Base-by-base conservation (phyloP, 441 rosid species). In the Macaranga tanarius region DNA sequence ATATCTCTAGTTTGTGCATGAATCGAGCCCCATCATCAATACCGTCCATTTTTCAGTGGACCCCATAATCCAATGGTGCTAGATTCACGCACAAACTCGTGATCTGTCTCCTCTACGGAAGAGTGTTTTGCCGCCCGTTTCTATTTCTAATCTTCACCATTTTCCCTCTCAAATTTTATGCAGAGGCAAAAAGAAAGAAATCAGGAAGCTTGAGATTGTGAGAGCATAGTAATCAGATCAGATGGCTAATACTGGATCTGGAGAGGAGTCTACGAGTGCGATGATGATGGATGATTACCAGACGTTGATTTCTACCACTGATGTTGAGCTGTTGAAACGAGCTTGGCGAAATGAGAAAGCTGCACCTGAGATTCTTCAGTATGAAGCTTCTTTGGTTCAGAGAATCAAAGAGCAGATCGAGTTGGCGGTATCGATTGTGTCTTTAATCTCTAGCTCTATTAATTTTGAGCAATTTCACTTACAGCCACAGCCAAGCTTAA, bases 271-370 rank as follows among this genome's bases (percentile, higher is more conserved):
- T 11, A 65, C 69, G 58, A 66, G 71, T 56, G 72, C 8, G 45
- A 68, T 12, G 45, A 9, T 62, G 75, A 57, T 55, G 75, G 86
- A 79, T 60, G 92, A 90, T 44, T 83, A 79, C 66, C 87, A 86
- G 80, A 77, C 86, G 40, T 16, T 81, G 84, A 75, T 77, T 13
- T 87, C 90, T 16, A 86, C 87, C 25, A 84, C 92, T 11, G 95
- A 86, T 64, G 89, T 82, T 0, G 91, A 84, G 80, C 81, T 82
- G 1, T 76, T 88, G 81, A 83, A 82, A 80, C 73, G 85, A 28
- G 90, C 92, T 9, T 86, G 86, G 89, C 87, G 89, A 34, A 88
- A 85, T 74, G 96, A 90, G 88, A 88, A 90, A 65, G 87, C 92
- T 54, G 85, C 93, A 26, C 96, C 92, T 19, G 89, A 88, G 86